Evolutionary conservation across 306 rosid species (phyloP), one percentile per base, ranked within the genome.

Genomic region (Castanea sativa): DNA sequence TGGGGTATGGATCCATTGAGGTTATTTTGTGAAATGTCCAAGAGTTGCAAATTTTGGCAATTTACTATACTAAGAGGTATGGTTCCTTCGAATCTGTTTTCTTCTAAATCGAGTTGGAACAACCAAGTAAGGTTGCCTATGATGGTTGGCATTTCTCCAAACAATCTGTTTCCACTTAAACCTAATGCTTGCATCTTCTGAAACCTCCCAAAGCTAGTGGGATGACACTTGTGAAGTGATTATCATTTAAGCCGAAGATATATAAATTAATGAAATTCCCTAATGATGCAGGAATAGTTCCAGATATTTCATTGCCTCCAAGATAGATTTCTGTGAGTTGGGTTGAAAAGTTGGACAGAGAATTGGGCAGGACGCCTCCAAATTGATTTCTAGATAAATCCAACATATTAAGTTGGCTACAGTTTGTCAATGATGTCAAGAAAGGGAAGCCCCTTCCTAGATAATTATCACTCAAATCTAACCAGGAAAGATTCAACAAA

Each of bases 381-480:
- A 88, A 88, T 7, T 76, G 81, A 67, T 88, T 88, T 1, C 0
- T 0, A 3, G 55, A 2, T 0, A 88, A 23, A 38, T 4, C 23
- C 3, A 88, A 3, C 0, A 4, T 0, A n/a, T 55, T 0, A 71
- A 85, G 21, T 15, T 20, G 19, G 59, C 84, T 88, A 67, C 81
- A 73, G 7, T 88, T 81, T 49, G 52, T 30, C 73, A 88, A 69
- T 14, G 78, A 13, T 9, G 77, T 25, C 7, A 84, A 53, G 74
- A 84, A 87, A 1, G 49, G 71, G 73, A 81, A 76, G 68, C 81
- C 83, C 20, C n/a, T 57, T 41, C 87, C 91, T 19, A 88, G 69
- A 49, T 78, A 59, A 58, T 88, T 85, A 0, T 0, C 0, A 2
- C 10, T 0, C 2, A 85, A 13, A 19, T 0, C 0, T 6, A 85